A percentile compares a stretch with the other conserved stretches of the same genome.
These are phyloP conservation scores for Ustilago lituana DNA, from an alignment of 1,284 basidiomycete species.

Conservation along the genomic window DNA sequence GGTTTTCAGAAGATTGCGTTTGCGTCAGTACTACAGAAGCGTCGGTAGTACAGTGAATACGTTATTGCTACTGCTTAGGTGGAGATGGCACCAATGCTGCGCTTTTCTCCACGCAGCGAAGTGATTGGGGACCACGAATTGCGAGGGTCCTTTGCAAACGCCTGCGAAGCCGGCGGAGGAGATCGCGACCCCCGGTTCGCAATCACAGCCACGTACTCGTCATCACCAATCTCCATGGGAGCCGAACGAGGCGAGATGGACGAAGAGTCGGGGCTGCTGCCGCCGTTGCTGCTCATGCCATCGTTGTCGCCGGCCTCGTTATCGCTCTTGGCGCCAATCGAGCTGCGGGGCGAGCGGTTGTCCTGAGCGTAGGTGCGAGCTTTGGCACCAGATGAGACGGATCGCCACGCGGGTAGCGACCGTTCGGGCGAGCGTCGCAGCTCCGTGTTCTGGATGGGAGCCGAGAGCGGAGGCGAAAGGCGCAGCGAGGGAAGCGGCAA, in stretches of 20 bases:
- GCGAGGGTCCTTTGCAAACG: constrained; percentile 32
- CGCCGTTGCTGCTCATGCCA: constrained; percentile 28
- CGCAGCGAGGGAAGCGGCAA: constrained; percentile 41
- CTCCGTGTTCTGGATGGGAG: constrained; percentile 6
- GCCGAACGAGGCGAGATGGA: constrained; percentile 35
- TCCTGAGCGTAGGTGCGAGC: constrained; percentile 12
- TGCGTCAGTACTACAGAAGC: too few species aligned
- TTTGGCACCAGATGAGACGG: constrained; percentile 4
- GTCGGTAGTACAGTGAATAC: too few species aligned
- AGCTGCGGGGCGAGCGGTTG: constrained; percentile 31
- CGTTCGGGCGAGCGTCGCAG: constrained; percentile 16
- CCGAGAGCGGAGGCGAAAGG: constrained; percentile 34
- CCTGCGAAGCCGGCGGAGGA: constrained; percentile 18
- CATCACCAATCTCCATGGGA: constrained; percentile 22
- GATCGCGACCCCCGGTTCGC: constrained; percentile 20
- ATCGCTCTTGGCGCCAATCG: constrained; percentile 37
- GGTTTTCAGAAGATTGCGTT: too few species aligned
- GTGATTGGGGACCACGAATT: constrained; percentile 39
- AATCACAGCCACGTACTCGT: constrained; percentile 30
- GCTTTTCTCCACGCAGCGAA: constrained; percentile 43
- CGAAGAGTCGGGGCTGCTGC: constrained; percentile 37
- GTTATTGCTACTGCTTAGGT: too few species aligned
- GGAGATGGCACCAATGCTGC: constrained; percentile 25
- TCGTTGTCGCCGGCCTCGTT: constrained; percentile 20
- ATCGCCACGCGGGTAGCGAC: constrained; percentile 15